phyloP scores from a whole-genome alignment of 768 basidiomycete species.

The Royoungia palumana region DNA sequence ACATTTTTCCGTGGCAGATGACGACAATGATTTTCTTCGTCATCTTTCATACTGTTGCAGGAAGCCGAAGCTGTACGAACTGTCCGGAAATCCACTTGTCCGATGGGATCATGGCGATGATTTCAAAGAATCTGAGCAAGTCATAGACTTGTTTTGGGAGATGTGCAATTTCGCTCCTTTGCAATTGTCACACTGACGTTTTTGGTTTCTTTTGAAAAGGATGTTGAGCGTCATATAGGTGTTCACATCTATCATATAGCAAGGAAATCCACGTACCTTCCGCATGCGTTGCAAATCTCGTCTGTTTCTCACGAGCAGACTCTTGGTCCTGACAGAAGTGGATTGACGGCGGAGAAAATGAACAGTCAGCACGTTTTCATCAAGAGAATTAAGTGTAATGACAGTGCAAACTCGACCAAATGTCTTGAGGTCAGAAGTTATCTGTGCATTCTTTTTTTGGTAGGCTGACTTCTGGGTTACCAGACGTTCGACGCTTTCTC shows the following conservation, averaged over 20 bases:
- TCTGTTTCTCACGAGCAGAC: not conserved
- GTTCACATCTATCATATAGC: slow-evolving; percentile 26
- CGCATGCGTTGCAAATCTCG: slow-evolving; percentile 11
- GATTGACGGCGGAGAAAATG: slow-evolving; percentile 17
- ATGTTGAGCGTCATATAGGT: slow-evolving; percentile 11
- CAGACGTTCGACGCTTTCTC: slow-evolving; percentile 15
- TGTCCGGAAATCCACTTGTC: not conserved
- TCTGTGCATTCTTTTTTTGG: not conserved
- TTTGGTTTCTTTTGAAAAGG: slow-evolving; percentile 11
- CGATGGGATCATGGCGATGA: not conserved
- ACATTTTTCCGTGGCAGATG: slow-evolving; percentile 4
- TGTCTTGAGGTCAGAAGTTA: slow-evolving; percentile 12
- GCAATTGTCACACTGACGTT: not conserved
- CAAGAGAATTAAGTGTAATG: slow-evolving; percentile 20
- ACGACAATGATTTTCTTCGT: slow-evolving; percentile 14
- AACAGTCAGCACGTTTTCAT: slow-evolving; percentile 19
- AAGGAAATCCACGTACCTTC: slow-evolving; percentile 27
- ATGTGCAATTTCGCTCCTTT: slow-evolving; percentile 7
- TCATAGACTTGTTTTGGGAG: slow-evolving; percentile 24
- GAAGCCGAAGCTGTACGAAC: slow-evolving; percentile 12
- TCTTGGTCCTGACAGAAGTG: slow-evolving; percentile 16
- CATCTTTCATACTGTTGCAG: slow-evolving; percentile 19
- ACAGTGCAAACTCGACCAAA: not conserved
- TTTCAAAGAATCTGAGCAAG: slow-evolving; percentile 13
- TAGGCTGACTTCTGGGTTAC: not conserved